These are phyloP conservation scores for Rhamnella rubrinervis DNA, from an alignment of 331 rosid genomes.

Conservation along the genomic window DNA sequence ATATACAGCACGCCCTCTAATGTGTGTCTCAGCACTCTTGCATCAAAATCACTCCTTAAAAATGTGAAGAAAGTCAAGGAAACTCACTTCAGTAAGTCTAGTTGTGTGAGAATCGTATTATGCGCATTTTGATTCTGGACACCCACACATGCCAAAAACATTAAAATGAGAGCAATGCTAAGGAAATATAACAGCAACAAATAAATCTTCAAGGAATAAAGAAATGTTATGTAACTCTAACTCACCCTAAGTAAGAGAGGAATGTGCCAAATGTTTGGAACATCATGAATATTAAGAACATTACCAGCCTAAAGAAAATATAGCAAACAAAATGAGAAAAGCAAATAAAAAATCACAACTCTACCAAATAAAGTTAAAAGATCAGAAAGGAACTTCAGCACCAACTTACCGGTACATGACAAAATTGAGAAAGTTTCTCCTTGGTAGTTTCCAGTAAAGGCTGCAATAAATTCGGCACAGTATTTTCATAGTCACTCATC, in stretches of 20 bases:
- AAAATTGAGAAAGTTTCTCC: slow-evolving; percentile 90
- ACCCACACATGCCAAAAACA: slow-evolving; percentile 22
- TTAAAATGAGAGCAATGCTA: slow-evolving; percentile 21
- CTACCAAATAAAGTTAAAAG: slow-evolving; percentile 23
- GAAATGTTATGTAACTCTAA: slow-evolving; percentile 32
- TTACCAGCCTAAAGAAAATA: slow-evolving; percentile 50
- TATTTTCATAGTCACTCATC: background rate
- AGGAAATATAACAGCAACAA: slow-evolving; percentile 15
- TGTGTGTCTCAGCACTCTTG: background rate
- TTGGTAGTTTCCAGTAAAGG: slow-evolving; percentile 79
- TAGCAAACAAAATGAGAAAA: slow-evolving; percentile 9
- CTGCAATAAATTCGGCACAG: slow-evolving; percentile 44
- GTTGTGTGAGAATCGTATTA: slow-evolving; percentile 79
- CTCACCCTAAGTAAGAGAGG: slow-evolving; percentile 95
- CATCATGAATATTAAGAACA: slow-evolving; percentile 91
- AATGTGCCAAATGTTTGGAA: slow-evolving; percentile 97
- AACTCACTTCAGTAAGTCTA: slow-evolving; percentile 59
- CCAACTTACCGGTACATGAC: slow-evolving; percentile 94
- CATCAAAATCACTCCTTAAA: slow-evolving; percentile 8
- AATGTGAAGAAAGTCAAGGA: slow-evolving; percentile 14
- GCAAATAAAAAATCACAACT: slow-evolving; percentile 24
- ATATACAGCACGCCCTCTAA: slow-evolving; percentile 6
- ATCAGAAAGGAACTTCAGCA: slow-evolving; percentile 31
- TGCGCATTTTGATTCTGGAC: slow-evolving; percentile 92
- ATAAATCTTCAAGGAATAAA: slow-evolving; percentile 22